Evolutionary conservation across 2,329 filamentous ascomycete genomes (phyloP).

Genomic region (Alternaria sp.): DNA sequence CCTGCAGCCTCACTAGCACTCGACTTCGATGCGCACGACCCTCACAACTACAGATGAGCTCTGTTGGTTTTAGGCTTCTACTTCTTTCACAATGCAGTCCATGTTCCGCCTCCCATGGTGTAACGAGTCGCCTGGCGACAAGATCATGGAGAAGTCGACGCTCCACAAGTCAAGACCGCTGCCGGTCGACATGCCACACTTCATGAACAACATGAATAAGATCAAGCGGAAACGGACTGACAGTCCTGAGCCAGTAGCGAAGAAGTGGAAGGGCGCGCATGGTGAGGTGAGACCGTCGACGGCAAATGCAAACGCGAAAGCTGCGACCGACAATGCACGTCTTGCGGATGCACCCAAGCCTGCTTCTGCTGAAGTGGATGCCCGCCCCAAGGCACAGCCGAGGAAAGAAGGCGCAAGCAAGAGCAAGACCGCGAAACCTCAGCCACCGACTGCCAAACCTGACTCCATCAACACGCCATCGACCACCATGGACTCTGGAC

Average conservation of each 20-base stretch:
- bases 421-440: conserved; percentile 33
- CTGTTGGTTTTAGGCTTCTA: conserved; percentile 45
- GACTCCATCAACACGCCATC: conserved; percentile 29
- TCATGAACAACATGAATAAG: conserved; percentile 57
- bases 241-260: conserved; percentile 53
- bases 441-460: conserved; percentile 30
- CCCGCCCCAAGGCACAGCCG: conserved; percentile 36
- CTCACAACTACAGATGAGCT: conserved; percentile 48
- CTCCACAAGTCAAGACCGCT: conserved; percentile 52
- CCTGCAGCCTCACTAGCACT: conserved; percentile 32
- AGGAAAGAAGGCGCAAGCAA: conserved; percentile 40
- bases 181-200: conserved; percentile 53
- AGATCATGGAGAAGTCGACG: conserved; percentile 52
- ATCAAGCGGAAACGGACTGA: conserved; percentile 66
- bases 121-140: conserved; percentile 50
- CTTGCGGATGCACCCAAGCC: conserved; percentile 22
- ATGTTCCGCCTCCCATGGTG: conserved; percentile 60
- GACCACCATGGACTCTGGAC: conserved; percentile 34
- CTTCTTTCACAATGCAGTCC: conserved; percentile 55
- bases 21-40: conserved; percentile 40
- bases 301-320: conserved; percentile 15
- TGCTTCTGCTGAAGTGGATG: conserved; percentile 30
- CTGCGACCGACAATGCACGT: conserved; percentile 22
- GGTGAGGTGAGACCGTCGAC: conserved; percentile 39
- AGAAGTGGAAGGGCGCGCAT: conserved; percentile 48